Conservation (phyloP, 371 early-diverging fungal species). For the Smittium culicis region DNA sequence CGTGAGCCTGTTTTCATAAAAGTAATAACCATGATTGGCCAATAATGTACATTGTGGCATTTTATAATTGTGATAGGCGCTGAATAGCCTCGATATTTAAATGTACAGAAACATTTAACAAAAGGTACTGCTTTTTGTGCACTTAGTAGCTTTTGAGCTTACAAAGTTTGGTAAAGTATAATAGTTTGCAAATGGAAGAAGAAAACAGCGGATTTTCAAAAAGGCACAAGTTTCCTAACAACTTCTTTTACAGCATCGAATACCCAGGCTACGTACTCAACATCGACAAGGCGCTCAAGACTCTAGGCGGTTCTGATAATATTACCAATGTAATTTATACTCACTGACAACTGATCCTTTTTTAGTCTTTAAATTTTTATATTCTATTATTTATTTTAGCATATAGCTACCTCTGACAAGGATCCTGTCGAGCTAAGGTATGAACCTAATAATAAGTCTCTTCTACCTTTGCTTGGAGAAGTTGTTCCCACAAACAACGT, state of each 20-base stretch:
- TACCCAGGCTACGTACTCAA: constrained; percentile 39
- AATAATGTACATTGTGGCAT: no score
- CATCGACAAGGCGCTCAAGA: constrained; percentile 28
- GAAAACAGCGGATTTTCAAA: neutral
- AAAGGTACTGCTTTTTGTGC: no score
- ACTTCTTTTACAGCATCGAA: constrained; percentile 35
- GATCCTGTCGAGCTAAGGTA: constrained; percentile 36
- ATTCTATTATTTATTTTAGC: constrained; percentile 6
- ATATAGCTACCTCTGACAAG: constrained; percentile 11
- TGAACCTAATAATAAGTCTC: constrained; percentile 33
- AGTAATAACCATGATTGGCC: no score
- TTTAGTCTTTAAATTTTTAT: neutral
- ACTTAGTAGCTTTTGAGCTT: no score
- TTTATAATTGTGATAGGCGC: no score
- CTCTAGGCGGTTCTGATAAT: constrained; percentile 36
- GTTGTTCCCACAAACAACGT: constrained; percentile 37
- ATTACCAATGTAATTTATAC: constrained; percentile 27
- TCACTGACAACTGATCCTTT: neutral
- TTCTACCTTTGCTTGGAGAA: constrained; percentile 41
- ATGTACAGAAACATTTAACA: no score
- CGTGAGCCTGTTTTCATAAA: no score
- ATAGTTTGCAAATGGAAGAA: neutral
- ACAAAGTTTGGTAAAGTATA: no score
- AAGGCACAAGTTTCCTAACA: constrained; percentile 27
- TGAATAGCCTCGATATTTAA: no score